Evolutionary conservation across 306 rosid genomes (phyloP), one percentile per base, ranked within the genome.

Genomic region (Aeschynomene evenia): DNA sequence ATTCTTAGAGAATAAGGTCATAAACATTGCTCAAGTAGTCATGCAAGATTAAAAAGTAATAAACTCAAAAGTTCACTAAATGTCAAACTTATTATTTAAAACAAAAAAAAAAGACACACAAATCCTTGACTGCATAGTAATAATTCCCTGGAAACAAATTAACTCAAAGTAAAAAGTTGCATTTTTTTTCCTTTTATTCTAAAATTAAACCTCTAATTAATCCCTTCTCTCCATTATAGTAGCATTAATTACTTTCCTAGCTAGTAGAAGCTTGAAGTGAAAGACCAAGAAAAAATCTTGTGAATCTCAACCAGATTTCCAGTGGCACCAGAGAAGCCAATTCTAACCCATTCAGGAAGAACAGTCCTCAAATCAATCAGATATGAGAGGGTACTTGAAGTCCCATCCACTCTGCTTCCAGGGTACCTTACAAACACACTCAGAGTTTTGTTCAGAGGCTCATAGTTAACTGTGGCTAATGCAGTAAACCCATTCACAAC

Each of bases 271-370:
- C 34, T 46, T 28, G 81, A 76, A 24, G 5, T 63, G 57, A 84
- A 84, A 51, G 4, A 29, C 85, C 88, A 77, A 3, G 71, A 60
- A 46, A 13, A 49, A 73, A 84, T 23, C 34, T 23, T 61, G 66
- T 74, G 54, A 7, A 16, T 6, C 63, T 78, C 85, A 66, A 50
- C 70, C 14, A 60, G 10, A 1, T 6, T 22, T 13, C 85, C 81
- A 0, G 79, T 80, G 5, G 81, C 63, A 4, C 79, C 85, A 14
- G 88, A 84, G 45, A 84, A 81, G 0, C 88, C 88, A 84, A 84
- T 15, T 19, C 81, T 61, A 45, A 79, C 76, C 89, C 86, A 85
- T 66, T 85, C 69, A 0, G 86, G 89, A 1, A 85, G 70, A 65
- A 81, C 33, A 21, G 54, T 49, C 60, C 70, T 74, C 57, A 81